Conservation (phyloP, 805 yeast genomes). For the Lipomyces oligophaga region DNA sequence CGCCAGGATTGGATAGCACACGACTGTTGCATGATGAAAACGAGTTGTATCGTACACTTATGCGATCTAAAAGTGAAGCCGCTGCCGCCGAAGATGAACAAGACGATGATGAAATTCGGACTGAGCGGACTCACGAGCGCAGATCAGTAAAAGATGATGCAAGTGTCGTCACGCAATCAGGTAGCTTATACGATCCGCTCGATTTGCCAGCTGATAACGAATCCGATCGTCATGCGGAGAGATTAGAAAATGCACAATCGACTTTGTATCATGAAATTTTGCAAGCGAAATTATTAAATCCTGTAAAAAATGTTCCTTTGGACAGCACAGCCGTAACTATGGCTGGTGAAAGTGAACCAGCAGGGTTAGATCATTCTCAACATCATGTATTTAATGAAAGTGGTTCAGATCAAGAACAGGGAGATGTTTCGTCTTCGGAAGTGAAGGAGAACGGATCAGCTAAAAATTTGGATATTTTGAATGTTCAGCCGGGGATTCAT, state of each 20-base stretch:
- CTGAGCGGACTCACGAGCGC: background rate
- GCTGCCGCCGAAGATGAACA: background rate
- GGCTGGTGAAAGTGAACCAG: constrained; percentile 3
- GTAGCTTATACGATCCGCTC: constrained; percentile 17
- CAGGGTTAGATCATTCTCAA: background rate
- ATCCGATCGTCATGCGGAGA: constrained; percentile 11
- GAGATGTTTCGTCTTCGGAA: background rate
- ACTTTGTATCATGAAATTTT: constrained; percentile 20
- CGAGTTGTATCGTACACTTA: constrained; percentile 16
- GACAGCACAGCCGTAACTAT: constrained; percentile 16
- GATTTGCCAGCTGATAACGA: background rate
- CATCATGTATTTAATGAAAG: background rate
- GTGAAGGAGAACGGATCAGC: background rate
- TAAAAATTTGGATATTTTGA: background rate
- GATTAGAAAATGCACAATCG: constrained; percentile 15
- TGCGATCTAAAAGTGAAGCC: constrained; percentile 11
- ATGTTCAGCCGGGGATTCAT: background rate
- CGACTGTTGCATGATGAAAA: too few species aligned
- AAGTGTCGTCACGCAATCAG: constrained; percentile 23
- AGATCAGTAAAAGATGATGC: constrained; percentile 7
- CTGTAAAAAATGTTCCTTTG: constrained; percentile 2
- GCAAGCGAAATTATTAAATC: constrained; percentile 14
- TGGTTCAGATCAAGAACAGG: too few species aligned
- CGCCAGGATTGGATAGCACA: too few species aligned
- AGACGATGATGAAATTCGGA: background rate